Conservation (phyloP, 176 grass and related monocot species). For the Secale cereale region DNA sequence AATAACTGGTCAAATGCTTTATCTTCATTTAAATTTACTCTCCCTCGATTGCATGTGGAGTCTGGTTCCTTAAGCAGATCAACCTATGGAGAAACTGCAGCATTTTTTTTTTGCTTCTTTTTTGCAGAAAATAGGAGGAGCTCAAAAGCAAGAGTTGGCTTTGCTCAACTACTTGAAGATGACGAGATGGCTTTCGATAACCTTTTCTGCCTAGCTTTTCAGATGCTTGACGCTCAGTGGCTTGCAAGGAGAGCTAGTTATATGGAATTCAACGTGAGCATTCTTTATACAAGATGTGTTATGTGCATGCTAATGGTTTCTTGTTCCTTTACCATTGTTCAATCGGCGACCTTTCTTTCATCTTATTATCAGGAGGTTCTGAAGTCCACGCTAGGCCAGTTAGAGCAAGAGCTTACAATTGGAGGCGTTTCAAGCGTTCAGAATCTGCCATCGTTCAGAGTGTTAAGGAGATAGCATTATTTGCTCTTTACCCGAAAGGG, state of each 20-base stretch:
- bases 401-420: conserved; percentile 62
- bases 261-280: conserved; percentile 91
- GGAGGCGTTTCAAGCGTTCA: conserved; percentile 47
- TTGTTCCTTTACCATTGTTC: not conserved
- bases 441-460: conserved; percentile 58
- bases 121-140: conserved; percentile 48
- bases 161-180: conserved; percentile 61
- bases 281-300: not conserved
- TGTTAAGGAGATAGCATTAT: conserved; percentile 48
- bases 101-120: conserved; percentile 5
- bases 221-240: conserved; percentile 79
- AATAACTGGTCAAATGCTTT: not conserved
- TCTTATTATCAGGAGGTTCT: conserved; percentile 70
- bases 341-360: not conserved
- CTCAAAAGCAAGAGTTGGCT: conserved; percentile 55
- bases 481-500: not conserved
- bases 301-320: not conserved
- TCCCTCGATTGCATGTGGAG: not conserved
- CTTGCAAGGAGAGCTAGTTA: conserved; percentile 66
- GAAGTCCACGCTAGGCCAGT: conserved; percentile 57
- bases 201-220: conserved; percentile 79
- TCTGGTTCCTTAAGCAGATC: not conserved
- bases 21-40: not conserved
- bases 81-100: not conserved
- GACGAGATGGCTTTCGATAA: conserved; percentile 75